These are phyloP conservation scores for Albifimbria verrucaria DNA, from an alignment of 2,329 filamentous ascomycete genomes.

Conservation along the genomic window DNA sequence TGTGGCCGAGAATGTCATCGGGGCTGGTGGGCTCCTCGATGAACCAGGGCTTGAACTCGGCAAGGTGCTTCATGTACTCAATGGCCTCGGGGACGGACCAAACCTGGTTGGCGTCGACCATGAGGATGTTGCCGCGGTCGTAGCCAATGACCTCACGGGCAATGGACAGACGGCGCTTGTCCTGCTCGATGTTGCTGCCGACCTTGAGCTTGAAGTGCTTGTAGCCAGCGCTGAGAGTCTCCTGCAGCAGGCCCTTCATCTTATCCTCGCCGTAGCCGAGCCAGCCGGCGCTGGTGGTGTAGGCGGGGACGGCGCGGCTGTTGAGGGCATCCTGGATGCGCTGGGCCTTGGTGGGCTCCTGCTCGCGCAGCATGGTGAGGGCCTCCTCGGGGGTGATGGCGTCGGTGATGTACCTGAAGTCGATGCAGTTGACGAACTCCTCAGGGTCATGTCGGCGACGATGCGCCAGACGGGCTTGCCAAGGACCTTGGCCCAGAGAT, in stretches of 20 bases:
- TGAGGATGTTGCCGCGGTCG: constrained; percentile 78
- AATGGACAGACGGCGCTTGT: constrained; percentile 67
- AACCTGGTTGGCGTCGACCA: constrained; percentile 92
- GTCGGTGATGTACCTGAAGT: constrained; percentile 93
- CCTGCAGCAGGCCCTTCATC: constrained; percentile 70
- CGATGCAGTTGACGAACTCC: constrained; percentile 83
- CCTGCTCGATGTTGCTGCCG: constrained; percentile 68
- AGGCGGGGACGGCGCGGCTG: constrained; percentile 77
- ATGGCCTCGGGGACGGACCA: constrained; percentile 91
- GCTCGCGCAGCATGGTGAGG: constrained; percentile 63
- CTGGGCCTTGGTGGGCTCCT: constrained; percentile 64
- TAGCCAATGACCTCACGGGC: constrained; percentile 78
- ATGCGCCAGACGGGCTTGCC: constrained; percentile 88
- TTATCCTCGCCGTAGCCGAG: constrained; percentile 87
- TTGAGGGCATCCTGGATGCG: constrained; percentile 71
- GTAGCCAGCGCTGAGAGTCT: constrained; percentile 76
- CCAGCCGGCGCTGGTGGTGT: constrained; percentile 90
- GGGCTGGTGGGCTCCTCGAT: constrained; percentile 92
- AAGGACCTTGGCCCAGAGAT: constrained; percentile 87
- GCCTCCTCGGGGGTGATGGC: constrained; percentile 87
- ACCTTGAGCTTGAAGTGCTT: constrained; percentile 91
- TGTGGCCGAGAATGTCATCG: constrained; percentile 86
- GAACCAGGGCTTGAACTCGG: constrained; percentile 86
- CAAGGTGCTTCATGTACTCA: constrained; percentile 77
- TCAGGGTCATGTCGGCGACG: constrained; percentile 88